A percentile compares a stretch with the other conserved stretches of the same genome.
Conservation (phyloP, 202 grass and related monocot genomes). For the Thinopyrum obtusiflorum region DNA sequence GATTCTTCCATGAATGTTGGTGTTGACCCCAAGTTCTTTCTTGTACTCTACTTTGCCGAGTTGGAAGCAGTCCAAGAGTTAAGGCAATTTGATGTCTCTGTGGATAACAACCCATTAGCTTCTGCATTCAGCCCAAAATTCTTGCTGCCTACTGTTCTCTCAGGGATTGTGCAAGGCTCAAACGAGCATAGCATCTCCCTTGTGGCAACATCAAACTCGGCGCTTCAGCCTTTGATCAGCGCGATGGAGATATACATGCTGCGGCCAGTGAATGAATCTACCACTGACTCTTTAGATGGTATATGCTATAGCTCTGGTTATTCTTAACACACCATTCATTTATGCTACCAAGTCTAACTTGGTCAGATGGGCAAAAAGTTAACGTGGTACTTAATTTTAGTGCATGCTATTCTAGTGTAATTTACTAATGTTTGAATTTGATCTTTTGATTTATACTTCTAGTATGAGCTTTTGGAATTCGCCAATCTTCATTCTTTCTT, state of each 20-base stretch:
- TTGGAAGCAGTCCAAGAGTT: not conserved
- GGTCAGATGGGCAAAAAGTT: not conserved
- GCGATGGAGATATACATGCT: conserved; percentile 35
- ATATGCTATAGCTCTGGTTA: conserved; percentile 10
- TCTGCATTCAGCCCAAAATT: conserved; percentile 16
- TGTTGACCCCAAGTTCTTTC: not conserved
- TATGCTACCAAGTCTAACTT: not conserved
- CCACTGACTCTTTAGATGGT: conserved; percentile 33
- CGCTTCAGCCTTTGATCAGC: conserved; percentile 24
- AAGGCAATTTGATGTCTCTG: conserved; percentile 39
- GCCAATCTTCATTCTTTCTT: not conserved
- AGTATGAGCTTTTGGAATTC: not conserved
- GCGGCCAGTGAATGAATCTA: not conserved
- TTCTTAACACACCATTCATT: no score
- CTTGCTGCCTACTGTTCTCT: not conserved
- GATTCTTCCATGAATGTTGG: not conserved
- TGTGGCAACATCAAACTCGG: not conserved
- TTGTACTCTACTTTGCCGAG: conserved; percentile 40
- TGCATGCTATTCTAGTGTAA: not conserved
- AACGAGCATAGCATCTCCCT: conserved; percentile 2
- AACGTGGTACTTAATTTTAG: not conserved
- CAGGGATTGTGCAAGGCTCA: not conserved
- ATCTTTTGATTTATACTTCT: not conserved
- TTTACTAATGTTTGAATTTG: not conserved
- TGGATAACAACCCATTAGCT: conserved; percentile 9